A percentile compares a stretch with the other conserved stretches of the same genome.
Evolutionary conservation across 257 asterid species (phyloP).

Genomic region (Salvia rosmarinus): DNA sequence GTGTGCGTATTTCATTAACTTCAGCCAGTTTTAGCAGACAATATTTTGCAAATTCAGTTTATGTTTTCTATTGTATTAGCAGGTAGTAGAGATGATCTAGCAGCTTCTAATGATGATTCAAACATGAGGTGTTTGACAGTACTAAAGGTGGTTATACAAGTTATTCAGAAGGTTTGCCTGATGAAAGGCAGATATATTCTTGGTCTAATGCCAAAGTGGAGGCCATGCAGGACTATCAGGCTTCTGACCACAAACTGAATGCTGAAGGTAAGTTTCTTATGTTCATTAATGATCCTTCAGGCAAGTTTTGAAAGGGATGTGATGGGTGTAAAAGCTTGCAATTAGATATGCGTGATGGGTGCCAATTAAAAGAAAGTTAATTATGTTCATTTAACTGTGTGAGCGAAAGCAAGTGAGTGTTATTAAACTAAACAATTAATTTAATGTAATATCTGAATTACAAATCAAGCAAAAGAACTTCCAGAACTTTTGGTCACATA

Average conservation of each 20-base stretch:
- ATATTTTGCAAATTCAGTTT: conserved; percentile 22
- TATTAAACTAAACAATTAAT: not conserved
- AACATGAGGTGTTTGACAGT: conserved; percentile 49
- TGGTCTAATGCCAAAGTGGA: conserved; percentile 46
- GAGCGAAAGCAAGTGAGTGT: not conserved
- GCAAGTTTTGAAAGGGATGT: no score
- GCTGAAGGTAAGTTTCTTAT: conserved; percentile 5
- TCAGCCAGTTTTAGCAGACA: conserved; percentile 6
- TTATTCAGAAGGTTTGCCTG: conserved; percentile 38
- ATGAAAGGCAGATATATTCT: conserved; percentile 39
- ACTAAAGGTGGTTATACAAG: conserved; percentile 36
- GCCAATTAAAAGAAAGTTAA: no score
- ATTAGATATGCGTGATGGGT: no score
- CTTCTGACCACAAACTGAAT: conserved; percentile 37
- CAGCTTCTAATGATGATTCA: conserved; percentile 53
- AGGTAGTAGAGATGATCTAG: conserved; percentile 77
- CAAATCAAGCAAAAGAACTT: not conserved
- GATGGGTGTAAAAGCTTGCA: no score
- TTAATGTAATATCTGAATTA: not conserved
- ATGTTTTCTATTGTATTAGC: conserved; percentile 34
- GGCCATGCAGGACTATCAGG: conserved; percentile 39
- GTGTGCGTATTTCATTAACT: not conserved
- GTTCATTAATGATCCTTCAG: no score
- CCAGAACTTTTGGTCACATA: not conserved
- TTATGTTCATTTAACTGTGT: not conserved